phyloP scores from a whole-genome alignment of 75 land plant species.

The Azolla pinnata region DNA sequence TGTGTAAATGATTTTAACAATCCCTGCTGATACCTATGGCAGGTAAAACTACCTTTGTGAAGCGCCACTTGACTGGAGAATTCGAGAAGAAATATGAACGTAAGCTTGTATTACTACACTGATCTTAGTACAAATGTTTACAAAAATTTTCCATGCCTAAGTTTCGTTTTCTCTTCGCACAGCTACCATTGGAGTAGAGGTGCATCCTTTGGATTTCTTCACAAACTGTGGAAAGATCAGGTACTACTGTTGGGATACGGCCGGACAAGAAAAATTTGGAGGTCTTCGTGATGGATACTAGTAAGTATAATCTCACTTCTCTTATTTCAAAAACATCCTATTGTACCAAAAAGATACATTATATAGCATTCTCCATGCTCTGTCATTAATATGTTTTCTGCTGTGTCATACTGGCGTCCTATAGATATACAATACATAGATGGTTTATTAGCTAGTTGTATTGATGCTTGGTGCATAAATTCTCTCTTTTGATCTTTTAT shows the following conservation, averaged over 20 bases:
- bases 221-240: conserved; percentile 59
- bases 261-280: conserved; percentile 77
- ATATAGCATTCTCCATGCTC: no score
- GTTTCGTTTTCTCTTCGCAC: background rate
- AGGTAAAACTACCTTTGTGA: conserved; percentile 78
- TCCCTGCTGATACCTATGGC: background rate
- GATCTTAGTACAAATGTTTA: background rate
- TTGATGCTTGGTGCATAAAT: no score
- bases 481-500: no score
- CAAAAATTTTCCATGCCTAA: background rate
- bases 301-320: no score
- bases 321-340: no score
- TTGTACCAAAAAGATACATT: no score
- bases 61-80: conserved; percentile 69
- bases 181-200: conserved; percentile 80
- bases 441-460: no score
- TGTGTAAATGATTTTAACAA: background rate
- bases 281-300: conserved; percentile 71
- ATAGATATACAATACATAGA: no score
- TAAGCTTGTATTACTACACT: conserved; percentile 14
- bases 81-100: conserved; percentile 81
- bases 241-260: conserved; percentile 76
- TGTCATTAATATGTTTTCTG: no score
- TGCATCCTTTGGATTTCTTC: conserved; percentile 66
- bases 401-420: no score